phyloP scores from a whole-genome alignment of 1,284 basidiomycete species.

The Irpex sp. region DNA sequence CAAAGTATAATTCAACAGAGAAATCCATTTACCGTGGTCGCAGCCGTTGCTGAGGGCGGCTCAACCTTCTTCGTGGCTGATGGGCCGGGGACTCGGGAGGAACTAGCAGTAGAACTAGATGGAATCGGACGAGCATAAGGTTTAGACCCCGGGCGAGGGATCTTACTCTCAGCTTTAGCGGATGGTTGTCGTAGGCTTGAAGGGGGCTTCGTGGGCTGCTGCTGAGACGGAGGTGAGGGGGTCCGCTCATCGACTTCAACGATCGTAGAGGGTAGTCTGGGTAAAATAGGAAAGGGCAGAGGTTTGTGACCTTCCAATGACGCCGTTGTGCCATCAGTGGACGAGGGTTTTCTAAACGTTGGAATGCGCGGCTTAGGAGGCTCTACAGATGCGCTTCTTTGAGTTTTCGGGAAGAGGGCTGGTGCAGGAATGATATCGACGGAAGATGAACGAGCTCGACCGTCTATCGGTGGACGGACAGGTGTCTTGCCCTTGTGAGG shows the following conservation, averaged over 20 bases:
- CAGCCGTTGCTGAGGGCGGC: not conserved
- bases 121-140: slow-evolving; percentile 52
- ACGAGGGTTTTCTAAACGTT: not conserved
- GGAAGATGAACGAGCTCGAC: not conserved
- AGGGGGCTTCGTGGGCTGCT: slow-evolving; percentile 20
- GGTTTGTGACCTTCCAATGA: not conserved
- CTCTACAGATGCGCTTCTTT: slow-evolving; percentile 28
- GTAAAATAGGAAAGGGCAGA: not conserved
- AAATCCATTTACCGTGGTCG: not conserved
- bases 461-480: slow-evolving; percentile 9
- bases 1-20: not conserved
- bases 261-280: slow-evolving; percentile 16
- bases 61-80: slow-evolving; percentile 3
- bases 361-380: slow-evolving; percentile 10
- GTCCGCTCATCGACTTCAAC: slow-evolving; percentile 26
- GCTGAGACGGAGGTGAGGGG: slow-evolving; percentile 1
- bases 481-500: slow-evolving; percentile 18
- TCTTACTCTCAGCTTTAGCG: slow-evolving; percentile 50
- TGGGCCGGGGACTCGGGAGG: not conserved
- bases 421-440: not conserved
- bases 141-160: slow-evolving; percentile 64
- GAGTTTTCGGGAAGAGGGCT: slow-evolving; percentile 17
- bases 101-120: not conserved
- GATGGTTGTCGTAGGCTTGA: slow-evolving; percentile 51
- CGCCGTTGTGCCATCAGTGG: not conserved